Evolutionary conservation across 2,329 filamentous ascomycete genomes (phyloP), one percentile per base, ranked within the genome.

Genomic region (Penicillium oxalicum): DNA sequence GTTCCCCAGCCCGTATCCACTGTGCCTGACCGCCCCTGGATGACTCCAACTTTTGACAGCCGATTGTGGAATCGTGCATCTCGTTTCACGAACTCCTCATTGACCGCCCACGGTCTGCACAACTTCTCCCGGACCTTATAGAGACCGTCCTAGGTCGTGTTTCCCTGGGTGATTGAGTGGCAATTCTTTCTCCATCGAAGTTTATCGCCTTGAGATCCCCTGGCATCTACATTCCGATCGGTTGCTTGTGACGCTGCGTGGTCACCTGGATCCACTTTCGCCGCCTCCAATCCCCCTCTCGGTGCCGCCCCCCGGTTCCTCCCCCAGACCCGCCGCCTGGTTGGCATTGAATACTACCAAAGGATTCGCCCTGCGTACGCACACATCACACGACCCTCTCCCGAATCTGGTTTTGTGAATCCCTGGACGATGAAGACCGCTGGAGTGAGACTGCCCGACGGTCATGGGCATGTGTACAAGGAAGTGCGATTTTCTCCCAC

Each of bases 401-500:
- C 18, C 18, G 2, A 18, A 18, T 18, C 18, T 18, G 18, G 18
- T 18, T 27, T 39, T 9, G 32, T 8, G 18, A 27, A 13, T 32
- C 7, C 25, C 13, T 40, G 25, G 42, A 57, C 40, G 9, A 67
- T 67, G 64, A 65, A 52, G 54, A 46, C 58, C 36, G 49, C 57
- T 24, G 47, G 48, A 11, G 53, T 52, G 13, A 62, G 59, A 24
- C 40, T 60, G 33, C 61, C 57, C 18, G 65, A 67, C 39, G 64
- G 66, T 37, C 66, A 67, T 51, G 63, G 64, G 40, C 63, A 57
- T 48, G 53, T 62, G 35, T 68, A 68, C 56, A 73, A 70, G 60
- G 70, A 70, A 52, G 69, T 71, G 33, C 69, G 66, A 44, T 72
- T 72, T 53, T 72, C 70, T 24, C 65, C 67, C 9, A 65, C 68